A percentile compares a stretch with the other conserved stretches of the same genome.
Evolutionary conservation across 2,329 filamentous ascomycete genomes (phyloP).

Genomic region (Penicillium sp.): DNA sequence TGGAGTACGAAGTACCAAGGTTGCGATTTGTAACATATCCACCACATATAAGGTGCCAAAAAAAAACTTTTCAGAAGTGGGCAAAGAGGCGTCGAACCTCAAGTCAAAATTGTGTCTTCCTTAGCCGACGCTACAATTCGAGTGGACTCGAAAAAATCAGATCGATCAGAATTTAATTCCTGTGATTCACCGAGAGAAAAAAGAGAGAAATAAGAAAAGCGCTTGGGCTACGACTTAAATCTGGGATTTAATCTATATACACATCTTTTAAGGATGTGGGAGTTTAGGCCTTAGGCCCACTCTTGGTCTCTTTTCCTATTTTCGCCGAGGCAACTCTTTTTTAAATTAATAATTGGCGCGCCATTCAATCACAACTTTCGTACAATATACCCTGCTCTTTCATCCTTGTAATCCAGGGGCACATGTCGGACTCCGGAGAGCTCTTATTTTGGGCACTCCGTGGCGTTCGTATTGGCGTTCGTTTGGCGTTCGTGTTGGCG

Average conservation of each 20-base stretch:
- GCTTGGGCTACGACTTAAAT: background rate
- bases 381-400: background rate
- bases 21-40: background rate
- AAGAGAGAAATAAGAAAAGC: background rate
- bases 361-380: background rate
- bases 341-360: background rate
- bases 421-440: background rate
- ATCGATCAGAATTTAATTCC: background rate
- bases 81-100: background rate
- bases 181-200: background rate
- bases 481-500: conserved; percentile 1
- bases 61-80: background rate
- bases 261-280: background rate
- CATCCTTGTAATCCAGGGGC: background rate
- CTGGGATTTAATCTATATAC: background rate
- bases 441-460: background rate
- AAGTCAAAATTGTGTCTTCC: background rate
- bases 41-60: background rate
- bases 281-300: background rate
- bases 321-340: background rate
- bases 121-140: conserved; percentile 1
- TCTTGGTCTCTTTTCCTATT: background rate
- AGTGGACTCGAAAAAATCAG: background rate
- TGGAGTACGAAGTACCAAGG: background rate
- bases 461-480: conserved; percentile 2